A percentile compares a stretch with the other conserved stretches of the same genome.
Conservation (phyloP, 1,139 yeast genomes). For the Kurtzmaniella quercitrusa region DNA sequence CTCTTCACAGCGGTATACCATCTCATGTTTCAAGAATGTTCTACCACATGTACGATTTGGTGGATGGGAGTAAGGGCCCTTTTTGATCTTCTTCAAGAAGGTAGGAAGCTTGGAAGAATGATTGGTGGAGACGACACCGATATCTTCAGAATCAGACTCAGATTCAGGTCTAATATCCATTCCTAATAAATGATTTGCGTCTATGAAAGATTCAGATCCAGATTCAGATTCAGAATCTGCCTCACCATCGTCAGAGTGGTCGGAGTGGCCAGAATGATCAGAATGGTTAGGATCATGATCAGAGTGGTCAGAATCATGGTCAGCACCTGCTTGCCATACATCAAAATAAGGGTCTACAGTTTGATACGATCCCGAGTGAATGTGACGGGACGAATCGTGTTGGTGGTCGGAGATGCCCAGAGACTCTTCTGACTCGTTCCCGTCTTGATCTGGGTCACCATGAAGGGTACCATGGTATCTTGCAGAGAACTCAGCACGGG, state of each 20-base stretch:
- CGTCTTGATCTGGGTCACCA: background rate
- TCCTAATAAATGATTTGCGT: background rate
- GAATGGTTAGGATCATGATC: background rate
- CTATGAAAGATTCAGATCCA: background rate
- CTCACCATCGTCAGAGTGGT: background rate
- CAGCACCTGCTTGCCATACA: background rate
- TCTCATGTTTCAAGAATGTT: conserved; percentile 54
- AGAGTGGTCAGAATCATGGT: background rate
- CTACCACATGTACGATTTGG: conserved; percentile 55
- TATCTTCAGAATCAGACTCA: background rate
- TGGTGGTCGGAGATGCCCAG: background rate
- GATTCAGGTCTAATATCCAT: background rate
- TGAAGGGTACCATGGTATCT: background rate
- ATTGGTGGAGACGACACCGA: background rate
- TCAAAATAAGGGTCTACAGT: no score
- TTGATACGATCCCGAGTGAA: no score
- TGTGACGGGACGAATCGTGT: no score
- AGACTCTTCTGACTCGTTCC: no score
- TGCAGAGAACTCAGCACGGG: background rate
- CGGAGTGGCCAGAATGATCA: background rate
- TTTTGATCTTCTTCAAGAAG: background rate
- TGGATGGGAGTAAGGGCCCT: conserved; percentile 20
- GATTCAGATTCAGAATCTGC: background rate
- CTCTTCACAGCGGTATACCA: conserved; percentile 58
- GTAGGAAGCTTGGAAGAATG: background rate